Evolutionary conservation across 2,329 filamentous ascomycete species (phyloP), one percentile per base, ranked within the genome.

Genomic region (Pyricularia sp.): DNA sequence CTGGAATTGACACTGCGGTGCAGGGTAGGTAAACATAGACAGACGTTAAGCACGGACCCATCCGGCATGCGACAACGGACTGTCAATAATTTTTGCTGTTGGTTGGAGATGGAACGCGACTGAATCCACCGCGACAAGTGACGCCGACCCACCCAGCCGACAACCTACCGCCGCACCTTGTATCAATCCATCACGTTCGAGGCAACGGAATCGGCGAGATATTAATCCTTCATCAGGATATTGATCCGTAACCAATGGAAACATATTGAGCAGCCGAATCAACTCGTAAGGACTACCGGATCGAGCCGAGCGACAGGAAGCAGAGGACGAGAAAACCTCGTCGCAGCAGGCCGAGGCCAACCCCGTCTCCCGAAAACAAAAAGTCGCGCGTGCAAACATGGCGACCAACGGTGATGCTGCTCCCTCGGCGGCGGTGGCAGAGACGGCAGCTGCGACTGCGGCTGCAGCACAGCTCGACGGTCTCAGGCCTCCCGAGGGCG

Each of bases 401-500:
- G 75, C 77, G 72, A 79, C 81, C 72, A 87, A 87, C 74, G 84
- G 84, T 73, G 85, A 86, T 77, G 42, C 42, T n/a, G 42, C 42
- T 7, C 42, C 42, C 2, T 17, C 42, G 42, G 42, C 42, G 5
- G 17, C 42, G 42, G 42, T 17, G 42, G 42, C 42, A 50, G 42
- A 50, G 42, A n/a, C 42, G 20, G 78, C 82, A 72, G 77, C 81
- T 59, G 80, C 81, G 63, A 81, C 82, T 59, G 78, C 78, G 65
- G 79, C 83, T 42, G 81, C 74, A 10, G 75, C 83, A 55, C 79
- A 78, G 70, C 82, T 90, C 69, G 87, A 93, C 64, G 86, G 89
- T 71, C 86, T 89, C 77, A 94, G 93, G 78, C 89, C 92, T 42
- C 94, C 94, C 3, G 82, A 89, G 70, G 93, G 93, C 71, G 86